phyloP scores from a whole-genome alignment of 805 yeast genomes.

The Ogataea ganodermae region DNA sequence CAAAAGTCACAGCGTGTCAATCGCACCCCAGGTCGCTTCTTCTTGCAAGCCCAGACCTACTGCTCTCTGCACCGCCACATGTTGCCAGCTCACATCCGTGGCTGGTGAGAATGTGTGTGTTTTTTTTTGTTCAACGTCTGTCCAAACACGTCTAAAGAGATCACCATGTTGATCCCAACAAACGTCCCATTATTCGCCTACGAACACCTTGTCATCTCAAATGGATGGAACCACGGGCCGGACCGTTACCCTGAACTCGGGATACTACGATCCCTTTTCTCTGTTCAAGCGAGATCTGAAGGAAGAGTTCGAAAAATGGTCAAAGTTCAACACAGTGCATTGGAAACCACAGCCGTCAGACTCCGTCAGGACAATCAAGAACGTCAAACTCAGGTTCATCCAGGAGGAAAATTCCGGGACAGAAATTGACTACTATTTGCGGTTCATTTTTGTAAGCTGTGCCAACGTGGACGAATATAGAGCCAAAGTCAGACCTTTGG shows the following conservation, averaged over 20 bases:
- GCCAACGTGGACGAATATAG: constrained; percentile 74
- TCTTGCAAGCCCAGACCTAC: too few relatives aligned
- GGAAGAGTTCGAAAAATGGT: constrained; percentile 43
- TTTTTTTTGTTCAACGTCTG: neutral
- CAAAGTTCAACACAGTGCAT: constrained; percentile 66
- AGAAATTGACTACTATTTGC: constrained; percentile 42
- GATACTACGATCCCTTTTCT: constrained; percentile 76
- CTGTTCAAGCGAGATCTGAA: constrained; percentile 47
- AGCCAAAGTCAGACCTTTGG: constrained; percentile 75
- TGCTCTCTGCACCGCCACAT: too few relatives aligned
- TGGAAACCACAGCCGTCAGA: constrained; percentile 58
- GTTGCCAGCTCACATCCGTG: neutral
- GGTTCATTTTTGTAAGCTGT: constrained; percentile 68
- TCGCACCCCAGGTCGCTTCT: too few relatives aligned
- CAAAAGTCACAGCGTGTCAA: too few relatives aligned
- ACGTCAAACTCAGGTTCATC: constrained; percentile 51
- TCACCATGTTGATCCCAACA: neutral
- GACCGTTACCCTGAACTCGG: constrained; percentile 38
- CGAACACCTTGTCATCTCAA: neutral
- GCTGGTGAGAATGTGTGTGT: neutral
- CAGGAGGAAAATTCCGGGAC: constrained; percentile 54
- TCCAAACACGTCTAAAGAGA: neutral
- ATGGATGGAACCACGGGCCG: constrained; percentile 1
- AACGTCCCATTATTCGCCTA: neutral
- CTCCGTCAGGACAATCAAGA: constrained; percentile 64